Evolutionary conservation across 768 basidiomycete genomes (phyloP).

Genomic region (Hortiboletus flavorubellus): DNA sequence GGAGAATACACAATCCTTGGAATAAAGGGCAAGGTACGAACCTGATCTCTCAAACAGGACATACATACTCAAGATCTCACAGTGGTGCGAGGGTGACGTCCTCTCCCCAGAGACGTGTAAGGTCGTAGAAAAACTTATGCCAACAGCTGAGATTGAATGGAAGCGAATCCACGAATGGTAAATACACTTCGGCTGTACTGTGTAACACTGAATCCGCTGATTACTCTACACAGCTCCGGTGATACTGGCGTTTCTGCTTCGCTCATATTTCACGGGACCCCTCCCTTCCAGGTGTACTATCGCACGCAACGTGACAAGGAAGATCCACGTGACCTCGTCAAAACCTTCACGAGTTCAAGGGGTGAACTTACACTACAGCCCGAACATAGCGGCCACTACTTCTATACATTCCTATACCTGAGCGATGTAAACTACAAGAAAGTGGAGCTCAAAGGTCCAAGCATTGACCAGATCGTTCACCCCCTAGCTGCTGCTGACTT

Average conservation of each 20-base stretch:
- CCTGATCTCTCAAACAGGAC: neutral
- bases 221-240: conserved; percentile 56
- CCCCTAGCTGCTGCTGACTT: conserved; percentile 83
- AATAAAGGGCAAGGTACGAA: conserved; percentile 62
- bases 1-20: conserved; percentile 75
- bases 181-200: neutral
- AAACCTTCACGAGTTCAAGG: conserved; percentile 64
- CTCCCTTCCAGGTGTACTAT: conserved; percentile 86
- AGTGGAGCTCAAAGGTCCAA: conserved; percentile 68
- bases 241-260: conserved; percentile 90
- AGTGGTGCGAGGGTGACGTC: conserved; percentile 80
- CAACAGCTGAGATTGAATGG: conserved; percentile 85
- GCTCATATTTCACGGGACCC: conserved; percentile 81
- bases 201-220: conserved; percentile 4
- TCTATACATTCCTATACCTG: conserved; percentile 73
- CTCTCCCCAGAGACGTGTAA: conserved; percentile 78
- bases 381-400: conserved; percentile 85
- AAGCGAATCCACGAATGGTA: conserved; percentile 90
- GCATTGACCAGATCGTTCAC: conserved; percentile 86
- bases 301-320: conserved; percentile 69
- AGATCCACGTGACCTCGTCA: conserved; percentile 51
- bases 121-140: conserved; percentile 71
- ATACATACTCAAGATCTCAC: conserved; percentile 4
- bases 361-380: conserved; percentile 85
- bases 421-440: conserved; percentile 84